Evolutionary conservation across 176 grass and related monocot species (phyloP).

Genomic region (Ampelocalamus luodianensis): DNA sequence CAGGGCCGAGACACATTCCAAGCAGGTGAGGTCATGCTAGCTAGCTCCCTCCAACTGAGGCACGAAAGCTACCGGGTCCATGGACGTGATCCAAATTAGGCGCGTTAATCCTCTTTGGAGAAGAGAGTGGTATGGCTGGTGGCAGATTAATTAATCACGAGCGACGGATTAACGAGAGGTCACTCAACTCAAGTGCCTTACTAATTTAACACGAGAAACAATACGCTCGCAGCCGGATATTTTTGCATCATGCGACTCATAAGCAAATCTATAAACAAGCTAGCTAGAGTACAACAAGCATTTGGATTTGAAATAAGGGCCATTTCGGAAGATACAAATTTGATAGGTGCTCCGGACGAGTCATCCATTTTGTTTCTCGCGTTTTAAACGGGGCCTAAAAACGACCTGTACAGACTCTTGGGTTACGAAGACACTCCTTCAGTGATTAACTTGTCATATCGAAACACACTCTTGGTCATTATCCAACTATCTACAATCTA

Average conservation of each 20-base stretch:
- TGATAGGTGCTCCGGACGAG: neutral
- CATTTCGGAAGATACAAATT: too few relatives aligned
- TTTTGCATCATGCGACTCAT: constrained; percentile 8
- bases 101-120: neutral
- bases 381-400: too few relatives aligned
- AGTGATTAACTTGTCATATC: neutral
- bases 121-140: neutral
- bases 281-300: neutral
- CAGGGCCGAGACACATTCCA: neutral
- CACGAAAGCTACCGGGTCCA: constrained; percentile 37
- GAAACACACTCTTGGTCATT: neutral
- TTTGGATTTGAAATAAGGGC: neutral
- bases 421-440: too few relatives aligned
- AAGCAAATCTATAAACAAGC: neutral
- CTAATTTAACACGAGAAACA: neutral
- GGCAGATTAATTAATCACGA: neutral
- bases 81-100: constrained; percentile 24
- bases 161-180: constrained; percentile 20
- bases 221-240: constrained; percentile 8
- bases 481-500: too few relatives aligned
- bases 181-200: too few relatives aligned
- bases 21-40: neutral
- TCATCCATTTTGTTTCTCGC: neutral
- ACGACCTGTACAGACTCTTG: neutral
- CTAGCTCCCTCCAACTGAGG: neutral